A percentile compares a stretch with the other conserved stretches of the same genome.
Conservation (phyloP, 768 basidiomycete species). For the Suillus tomentosus region DNA sequence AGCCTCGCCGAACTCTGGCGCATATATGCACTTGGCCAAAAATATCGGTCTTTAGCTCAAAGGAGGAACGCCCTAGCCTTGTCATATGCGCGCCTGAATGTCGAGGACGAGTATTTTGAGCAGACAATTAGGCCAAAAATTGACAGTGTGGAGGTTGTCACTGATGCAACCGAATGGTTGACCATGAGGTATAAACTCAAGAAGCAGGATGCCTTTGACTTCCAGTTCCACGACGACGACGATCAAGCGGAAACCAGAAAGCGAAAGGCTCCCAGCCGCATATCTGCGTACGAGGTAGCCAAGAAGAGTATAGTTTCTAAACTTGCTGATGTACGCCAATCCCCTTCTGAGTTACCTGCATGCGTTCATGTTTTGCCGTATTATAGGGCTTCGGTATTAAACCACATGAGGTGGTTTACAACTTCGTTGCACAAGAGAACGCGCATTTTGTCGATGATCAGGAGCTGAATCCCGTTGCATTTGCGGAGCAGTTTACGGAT, state of each 20-base stretch:
- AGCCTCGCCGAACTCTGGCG: constrained; percentile 84
- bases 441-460: constrained; percentile 80
- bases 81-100: constrained; percentile 68
- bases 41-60: constrained; percentile 84
- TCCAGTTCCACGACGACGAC: constrained; percentile 75
- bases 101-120: constrained; percentile 76
- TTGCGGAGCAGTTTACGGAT: constrained; percentile 86
- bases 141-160: constrained; percentile 84
- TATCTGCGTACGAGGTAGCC: constrained; percentile 81
- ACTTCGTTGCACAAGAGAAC: constrained; percentile 64
- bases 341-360: neutral
- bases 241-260: constrained; percentile 51
- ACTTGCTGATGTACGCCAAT: constrained; percentile 70
- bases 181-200: constrained; percentile 79
- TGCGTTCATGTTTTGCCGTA: constrained; percentile 5
- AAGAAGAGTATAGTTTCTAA: constrained; percentile 78
- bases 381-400: constrained; percentile 81
- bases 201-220: constrained; percentile 60
- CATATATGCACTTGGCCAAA: constrained; percentile 86
- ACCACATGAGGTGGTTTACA: constrained; percentile 82
- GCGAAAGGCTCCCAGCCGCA: constrained; percentile 80
- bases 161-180: constrained; percentile 92
- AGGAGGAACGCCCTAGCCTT: constrained; percentile 62
- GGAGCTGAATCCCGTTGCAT: constrained; percentile 73
- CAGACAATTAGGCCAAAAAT: constrained; percentile 64